Base-by-base conservation (phyloP, 1,284 basidiomycete genomes). In the Trametes pubescens region DNA sequence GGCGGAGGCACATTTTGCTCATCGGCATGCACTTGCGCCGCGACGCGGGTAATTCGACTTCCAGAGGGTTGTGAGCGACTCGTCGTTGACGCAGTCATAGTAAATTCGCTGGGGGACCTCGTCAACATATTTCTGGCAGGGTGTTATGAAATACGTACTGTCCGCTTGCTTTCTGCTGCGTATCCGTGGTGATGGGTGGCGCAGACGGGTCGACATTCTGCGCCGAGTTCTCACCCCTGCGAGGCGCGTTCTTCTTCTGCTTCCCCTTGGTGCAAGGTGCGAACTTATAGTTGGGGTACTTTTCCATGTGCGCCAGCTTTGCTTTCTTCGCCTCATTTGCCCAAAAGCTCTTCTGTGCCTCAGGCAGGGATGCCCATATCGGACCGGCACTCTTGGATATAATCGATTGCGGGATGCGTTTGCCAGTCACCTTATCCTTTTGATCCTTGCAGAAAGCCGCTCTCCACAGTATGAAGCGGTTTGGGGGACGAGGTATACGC, bases 221-320 rank as follows among this genome's bases (percentile, higher is more conserved):
- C 14, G 40, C 40, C 18, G 40, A 16, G 6, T 43, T 43, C 40
- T 16, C 18, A 18, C 53, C n/a, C 10, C 6, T 9, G 26, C 26
- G 24, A 22, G 6, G 4, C 22, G 43, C 16, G 29, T 18, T 47
- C 51, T 29, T 32, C 16, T n/a, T 7, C 14, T 22, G n/a, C 51
- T 29, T 21, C 44, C 51, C 14, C 14, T 24, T 24, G 13, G 18
- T 14, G 0, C 9, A 24, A 11, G 53, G 59, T 13, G 10, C n/a
- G 10, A 18, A 61, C 16, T 16, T 55, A 35, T 55, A 61, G 5
- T 35, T 46, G 9, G 59, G 59, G 43, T 61, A 61, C 29, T 37
- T 40, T 4, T n/a, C 1, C 14, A 4, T 16, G 34, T 46, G 59
- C 22, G 43, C 52, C 3, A 34, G 13, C 37, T 56, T 51, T 2